Conservation (phyloP, 2,329 filamentous ascomycete species). For the Talaromyces rugulosus region DNA sequence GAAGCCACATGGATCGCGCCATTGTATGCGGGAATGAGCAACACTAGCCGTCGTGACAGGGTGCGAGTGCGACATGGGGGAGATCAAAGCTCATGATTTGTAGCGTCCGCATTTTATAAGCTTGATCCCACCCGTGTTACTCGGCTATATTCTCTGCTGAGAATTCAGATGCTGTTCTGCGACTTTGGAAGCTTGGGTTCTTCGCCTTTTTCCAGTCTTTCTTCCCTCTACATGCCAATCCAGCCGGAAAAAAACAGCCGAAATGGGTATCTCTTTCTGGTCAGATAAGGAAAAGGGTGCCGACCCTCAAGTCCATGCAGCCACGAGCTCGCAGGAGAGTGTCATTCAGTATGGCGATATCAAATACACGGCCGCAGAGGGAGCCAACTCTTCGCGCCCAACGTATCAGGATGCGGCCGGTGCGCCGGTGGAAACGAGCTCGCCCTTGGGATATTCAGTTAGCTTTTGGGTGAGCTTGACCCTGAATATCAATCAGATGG, state of each 20-base stretch:
- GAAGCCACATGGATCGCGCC: constrained; percentile 5
- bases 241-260: neutral
- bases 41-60: neutral
- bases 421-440: constrained; percentile 56
- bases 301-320: neutral
- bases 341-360: constrained; percentile 11
- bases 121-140: neutral
- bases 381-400: constrained; percentile 6
- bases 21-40: constrained; percentile 12
- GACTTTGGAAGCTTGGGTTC: neutral
- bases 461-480: constrained; percentile 55
- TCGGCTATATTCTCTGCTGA: neutral
- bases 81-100: neutral
- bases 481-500: constrained; percentile 59
- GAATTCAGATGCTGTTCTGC: neutral
- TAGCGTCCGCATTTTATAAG: neutral
- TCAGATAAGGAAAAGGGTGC: constrained; percentile 10
- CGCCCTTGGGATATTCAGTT: constrained; percentile 58
- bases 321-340: constrained; percentile 2
- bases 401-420: constrained; percentile 54
- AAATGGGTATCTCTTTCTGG: constrained; percentile 4
- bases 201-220: too few species aligned
- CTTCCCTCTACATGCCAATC: neutral
- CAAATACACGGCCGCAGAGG: constrained; percentile 9
- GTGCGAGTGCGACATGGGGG: neutral